Conservation (phyloP, 768 basidiomycete genomes). For the Tylopilus felleus region DNA sequence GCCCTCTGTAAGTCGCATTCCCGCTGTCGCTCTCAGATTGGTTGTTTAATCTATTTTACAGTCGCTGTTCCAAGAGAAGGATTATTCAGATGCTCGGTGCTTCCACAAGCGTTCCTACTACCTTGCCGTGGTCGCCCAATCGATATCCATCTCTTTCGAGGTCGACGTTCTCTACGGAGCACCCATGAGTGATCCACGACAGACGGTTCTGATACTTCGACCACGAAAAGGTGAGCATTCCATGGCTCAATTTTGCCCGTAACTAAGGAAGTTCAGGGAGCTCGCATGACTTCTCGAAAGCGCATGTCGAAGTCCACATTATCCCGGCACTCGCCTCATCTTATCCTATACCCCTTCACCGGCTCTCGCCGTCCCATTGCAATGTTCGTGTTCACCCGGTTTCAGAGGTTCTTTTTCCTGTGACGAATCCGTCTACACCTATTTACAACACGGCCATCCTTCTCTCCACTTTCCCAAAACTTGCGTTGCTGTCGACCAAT, state of each 20-base stretch:
- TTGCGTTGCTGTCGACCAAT: constrained; percentile 42
- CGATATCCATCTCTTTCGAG: constrained; percentile 45
- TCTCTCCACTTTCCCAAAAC: constrained; percentile 34
- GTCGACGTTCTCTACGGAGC: constrained; percentile 65
- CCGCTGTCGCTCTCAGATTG: background rate
- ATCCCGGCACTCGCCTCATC: constrained; percentile 60
- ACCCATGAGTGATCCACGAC: constrained; percentile 56
- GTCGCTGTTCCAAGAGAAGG: constrained; percentile 93
- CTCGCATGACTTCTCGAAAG: constrained; percentile 61
- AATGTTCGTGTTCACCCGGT: constrained; percentile 50
- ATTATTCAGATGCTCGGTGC: constrained; percentile 83
- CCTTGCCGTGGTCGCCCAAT: constrained; percentile 72
- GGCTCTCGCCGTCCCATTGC: constrained; percentile 70
- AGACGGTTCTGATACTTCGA: constrained; percentile 60
- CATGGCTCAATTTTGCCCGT: constrained; percentile 21
- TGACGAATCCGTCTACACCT: constrained; percentile 54
- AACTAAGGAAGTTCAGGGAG: constrained; percentile 37
- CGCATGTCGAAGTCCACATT: constrained; percentile 69
- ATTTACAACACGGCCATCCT: constrained; percentile 78
- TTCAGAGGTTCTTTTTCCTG: constrained; percentile 3
- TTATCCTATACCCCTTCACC: constrained; percentile 62
- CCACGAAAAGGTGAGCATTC: constrained; percentile 47
- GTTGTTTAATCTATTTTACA: constrained; percentile 24
- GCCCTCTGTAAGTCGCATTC: constrained; percentile 59
- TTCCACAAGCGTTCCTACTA: constrained; percentile 93